A percentile compares a stretch with the other conserved stretches of the same genome.
These are phyloP conservation scores for Epichloe coenophiala DNA, from an alignment of 2,329 filamentous ascomycete genomes.

Conservation along the genomic window DNA sequence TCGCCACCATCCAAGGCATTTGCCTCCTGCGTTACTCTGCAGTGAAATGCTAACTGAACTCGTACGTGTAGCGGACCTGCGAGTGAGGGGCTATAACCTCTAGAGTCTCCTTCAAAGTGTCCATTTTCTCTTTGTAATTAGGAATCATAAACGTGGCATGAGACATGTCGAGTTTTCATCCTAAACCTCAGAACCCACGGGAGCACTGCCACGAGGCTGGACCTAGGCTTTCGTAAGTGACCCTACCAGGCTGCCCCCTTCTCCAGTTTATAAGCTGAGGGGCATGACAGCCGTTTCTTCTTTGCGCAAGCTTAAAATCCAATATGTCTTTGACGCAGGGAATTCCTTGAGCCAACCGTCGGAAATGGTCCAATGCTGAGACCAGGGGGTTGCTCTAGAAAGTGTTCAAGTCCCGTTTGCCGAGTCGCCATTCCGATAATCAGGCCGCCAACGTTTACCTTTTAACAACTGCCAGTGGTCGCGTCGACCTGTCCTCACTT, in stretches of 20 bases:
- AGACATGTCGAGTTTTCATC: no score
- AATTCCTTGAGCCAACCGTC: no score
- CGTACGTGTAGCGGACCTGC: slow-evolving; percentile 49
- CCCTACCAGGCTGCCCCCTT: no score
- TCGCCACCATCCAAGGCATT: neutral
- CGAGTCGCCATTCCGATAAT: neutral
- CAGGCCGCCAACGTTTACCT: neutral
- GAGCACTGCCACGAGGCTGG: no score
- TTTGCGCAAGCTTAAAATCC: neutral
- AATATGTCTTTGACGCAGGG: no score
- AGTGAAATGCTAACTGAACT: slow-evolving; percentile 39
- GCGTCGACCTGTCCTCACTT: neutral
- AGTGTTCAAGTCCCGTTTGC: no score
- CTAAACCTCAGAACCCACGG: no score
- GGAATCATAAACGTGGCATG: slow-evolving; percentile 51
- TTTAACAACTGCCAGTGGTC: neutral
- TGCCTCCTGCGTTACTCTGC: neutral
- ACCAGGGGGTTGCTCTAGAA: no score
- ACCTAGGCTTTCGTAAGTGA: no score
- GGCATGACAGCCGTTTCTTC: neutral
- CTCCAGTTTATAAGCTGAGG: no score
- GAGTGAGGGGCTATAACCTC: slow-evolving; percentile 55
- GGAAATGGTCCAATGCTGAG: no score
- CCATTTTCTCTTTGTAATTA: slow-evolving; percentile 61
- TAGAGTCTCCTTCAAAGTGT: slow-evolving; percentile 54